Evolutionary conservation across 2,329 filamentous ascomycete genomes (phyloP).

Genomic region (Sclerotinia glacialis): DNA sequence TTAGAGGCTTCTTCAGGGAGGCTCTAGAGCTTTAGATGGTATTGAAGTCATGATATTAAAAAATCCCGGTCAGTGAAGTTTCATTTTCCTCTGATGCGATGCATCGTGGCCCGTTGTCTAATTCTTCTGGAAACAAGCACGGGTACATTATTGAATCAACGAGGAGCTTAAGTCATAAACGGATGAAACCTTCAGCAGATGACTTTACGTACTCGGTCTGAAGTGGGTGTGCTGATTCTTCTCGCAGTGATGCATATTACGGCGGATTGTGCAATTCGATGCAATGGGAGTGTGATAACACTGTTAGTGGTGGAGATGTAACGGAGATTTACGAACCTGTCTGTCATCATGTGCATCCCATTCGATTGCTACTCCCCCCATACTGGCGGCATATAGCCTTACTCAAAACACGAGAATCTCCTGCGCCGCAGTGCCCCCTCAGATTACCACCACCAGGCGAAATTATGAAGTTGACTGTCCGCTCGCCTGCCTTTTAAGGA

Average conservation of each 20-base stretch:
- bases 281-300: background rate
- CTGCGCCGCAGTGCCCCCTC: background rate
- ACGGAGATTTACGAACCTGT: background rate
- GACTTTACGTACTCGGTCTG: no score
- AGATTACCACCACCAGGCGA: background rate
- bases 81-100: no score
- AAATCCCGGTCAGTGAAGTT: no score
- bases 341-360: background rate
- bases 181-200: no score
- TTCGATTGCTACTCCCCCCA: background rate
- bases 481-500: background rate
- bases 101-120: no score
- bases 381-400: background rate
- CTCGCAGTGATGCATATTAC: background rate
- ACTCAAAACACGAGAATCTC: background rate
- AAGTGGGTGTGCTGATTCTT: no score
- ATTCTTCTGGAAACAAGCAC: no score
- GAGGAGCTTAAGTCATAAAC: no score
- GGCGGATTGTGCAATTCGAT: background rate
- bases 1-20: no score
- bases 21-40: no score
- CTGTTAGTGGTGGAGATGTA: background rate
- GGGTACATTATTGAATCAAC: no score
- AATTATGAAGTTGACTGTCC: background rate
- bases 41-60: no score